Percentiles rank a stretch among this genome's conserved stretches.
phyloP scores from a whole-genome alignment of 2,329 filamentous ascomycete genomes.

The Colletotrichum incanum region DNA sequence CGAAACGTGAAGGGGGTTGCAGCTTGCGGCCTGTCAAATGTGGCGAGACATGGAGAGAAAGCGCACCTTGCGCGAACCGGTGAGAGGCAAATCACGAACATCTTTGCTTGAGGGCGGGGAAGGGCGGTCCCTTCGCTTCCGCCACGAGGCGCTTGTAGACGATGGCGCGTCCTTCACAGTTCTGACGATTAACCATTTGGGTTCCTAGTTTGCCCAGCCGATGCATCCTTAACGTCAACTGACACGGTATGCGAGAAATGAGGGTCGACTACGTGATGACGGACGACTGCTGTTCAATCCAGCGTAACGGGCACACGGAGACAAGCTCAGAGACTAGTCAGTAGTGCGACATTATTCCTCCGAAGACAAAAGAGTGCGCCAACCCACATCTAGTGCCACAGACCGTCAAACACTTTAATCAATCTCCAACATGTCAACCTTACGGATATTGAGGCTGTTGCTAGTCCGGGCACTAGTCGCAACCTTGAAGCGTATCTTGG shows the following conservation, averaged over 20 bases:
- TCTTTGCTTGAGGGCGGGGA: constrained; percentile 27
- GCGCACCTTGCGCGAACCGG: constrained; percentile 32
- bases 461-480: constrained; percentile 32
- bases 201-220: background rate
- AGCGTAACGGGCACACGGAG: constrained; percentile 17
- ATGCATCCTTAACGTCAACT: background rate
- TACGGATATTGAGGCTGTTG: constrained; percentile 38
- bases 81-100: constrained; percentile 20
- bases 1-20: constrained; percentile 14
- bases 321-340: constrained; percentile 40
- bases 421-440: constrained; percentile 39
- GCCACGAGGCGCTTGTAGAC: constrained; percentile 13
- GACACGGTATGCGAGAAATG: constrained; percentile 20
- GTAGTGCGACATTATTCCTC: constrained; percentile 41
- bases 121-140: constrained; percentile 18
- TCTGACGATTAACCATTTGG: constrained; percentile 2
- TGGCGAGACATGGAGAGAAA: constrained; percentile 12
- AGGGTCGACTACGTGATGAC: constrained; percentile 7
- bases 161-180: constrained; percentile 22
- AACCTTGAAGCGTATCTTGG: constrained; percentile 39
- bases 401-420: constrained; percentile 35
- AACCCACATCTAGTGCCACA: constrained; percentile 24
- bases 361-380: constrained; percentile 33
- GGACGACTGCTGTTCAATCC: background rate
- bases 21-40: constrained; percentile 27